phyloP scores from a whole-genome alignment of 805 yeast genomes.

The Ogataea polymorpha region DNA sequence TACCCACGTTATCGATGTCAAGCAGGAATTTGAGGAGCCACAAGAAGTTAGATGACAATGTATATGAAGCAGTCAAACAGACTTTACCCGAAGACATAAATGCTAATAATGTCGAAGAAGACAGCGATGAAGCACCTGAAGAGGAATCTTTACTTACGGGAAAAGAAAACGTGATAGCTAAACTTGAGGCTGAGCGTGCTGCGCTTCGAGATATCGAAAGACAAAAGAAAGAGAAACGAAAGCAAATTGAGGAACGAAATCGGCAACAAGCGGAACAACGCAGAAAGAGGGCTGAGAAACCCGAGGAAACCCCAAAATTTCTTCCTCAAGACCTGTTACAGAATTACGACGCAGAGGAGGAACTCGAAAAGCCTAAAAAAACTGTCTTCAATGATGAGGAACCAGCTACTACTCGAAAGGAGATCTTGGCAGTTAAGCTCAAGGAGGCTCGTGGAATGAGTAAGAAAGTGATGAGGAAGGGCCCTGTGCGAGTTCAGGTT shows the following conservation, averaged over 20 bases:
- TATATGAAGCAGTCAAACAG: constrained; percentile 8
- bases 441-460: constrained; percentile 34
- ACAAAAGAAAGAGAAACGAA: constrained; percentile 28
- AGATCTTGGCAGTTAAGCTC: constrained; percentile 20
- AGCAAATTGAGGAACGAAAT: constrained; percentile 34
- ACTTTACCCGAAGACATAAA: neutral
- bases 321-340: constrained; percentile 40
- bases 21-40: constrained; percentile 20
- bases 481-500: constrained; percentile 41
- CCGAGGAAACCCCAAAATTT: constrained; percentile 33
- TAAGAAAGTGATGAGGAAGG: constrained; percentile 32
- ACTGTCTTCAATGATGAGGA: constrained; percentile 33
- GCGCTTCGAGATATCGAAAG: constrained; percentile 23
- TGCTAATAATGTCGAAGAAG: neutral
- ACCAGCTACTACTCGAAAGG: constrained; percentile 6
- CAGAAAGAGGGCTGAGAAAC: constrained; percentile 11
- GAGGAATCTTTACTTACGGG: constrained; percentile 35
- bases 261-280: constrained; percentile 32
- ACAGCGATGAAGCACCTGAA: constrained; percentile 50
- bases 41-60: constrained; percentile 15
- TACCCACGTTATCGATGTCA: constrained; percentile 2
- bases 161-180: constrained; percentile 8
- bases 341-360: constrained; percentile 20
- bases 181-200: constrained; percentile 25
- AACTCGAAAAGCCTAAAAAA: constrained; percentile 25